Conservation (phyloP, 768 basidiomycete species). For the Xanthoconium purpureum region DNA sequence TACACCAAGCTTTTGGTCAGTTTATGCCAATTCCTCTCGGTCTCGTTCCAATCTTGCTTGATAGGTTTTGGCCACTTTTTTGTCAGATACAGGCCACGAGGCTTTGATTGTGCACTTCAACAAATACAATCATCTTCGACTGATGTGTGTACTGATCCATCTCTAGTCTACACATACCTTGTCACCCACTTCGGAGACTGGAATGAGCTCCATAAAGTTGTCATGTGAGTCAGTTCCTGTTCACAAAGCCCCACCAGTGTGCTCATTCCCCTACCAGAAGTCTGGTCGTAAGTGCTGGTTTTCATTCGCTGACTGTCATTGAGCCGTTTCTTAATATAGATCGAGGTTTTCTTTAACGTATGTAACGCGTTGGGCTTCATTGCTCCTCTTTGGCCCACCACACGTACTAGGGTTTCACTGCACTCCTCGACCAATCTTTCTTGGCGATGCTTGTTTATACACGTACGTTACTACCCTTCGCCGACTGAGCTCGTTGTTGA, state of each 20-base stretch:
- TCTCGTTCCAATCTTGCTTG: background rate
- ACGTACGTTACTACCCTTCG: slow-evolving; percentile 31
- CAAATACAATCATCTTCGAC: slow-evolving; percentile 14
- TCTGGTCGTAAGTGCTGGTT: background rate
- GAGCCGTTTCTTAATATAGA: slow-evolving; percentile 27
- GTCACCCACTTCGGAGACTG: slow-evolving; percentile 39
- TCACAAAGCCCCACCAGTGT: background rate
- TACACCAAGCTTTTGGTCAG: slow-evolving; percentile 45
- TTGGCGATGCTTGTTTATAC: slow-evolving; percentile 48
- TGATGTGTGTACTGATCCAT: background rate
- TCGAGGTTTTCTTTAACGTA: slow-evolving; percentile 51
- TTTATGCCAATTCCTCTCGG: background rate
- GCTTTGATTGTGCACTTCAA: slow-evolving; percentile 51
- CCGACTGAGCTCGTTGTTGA: background rate
- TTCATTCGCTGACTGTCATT: background rate
- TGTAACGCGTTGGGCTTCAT: background rate
- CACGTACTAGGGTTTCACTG: slow-evolving; percentile 37
- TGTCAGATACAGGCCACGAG: slow-evolving; percentile 55
- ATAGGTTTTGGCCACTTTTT: slow-evolving; percentile 49
- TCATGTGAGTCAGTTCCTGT: background rate
- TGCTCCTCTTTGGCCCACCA: background rate
- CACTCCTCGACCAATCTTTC: slow-evolving; percentile 54
- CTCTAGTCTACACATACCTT: slow-evolving; percentile 46
- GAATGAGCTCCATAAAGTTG: background rate
- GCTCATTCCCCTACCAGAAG: background rate